A percentile compares a stretch with the other conserved stretches of the same genome.
Evolutionary conservation across 257 asterid species (phyloP).

Genomic region (Solanum ahanhuiri): DNA sequence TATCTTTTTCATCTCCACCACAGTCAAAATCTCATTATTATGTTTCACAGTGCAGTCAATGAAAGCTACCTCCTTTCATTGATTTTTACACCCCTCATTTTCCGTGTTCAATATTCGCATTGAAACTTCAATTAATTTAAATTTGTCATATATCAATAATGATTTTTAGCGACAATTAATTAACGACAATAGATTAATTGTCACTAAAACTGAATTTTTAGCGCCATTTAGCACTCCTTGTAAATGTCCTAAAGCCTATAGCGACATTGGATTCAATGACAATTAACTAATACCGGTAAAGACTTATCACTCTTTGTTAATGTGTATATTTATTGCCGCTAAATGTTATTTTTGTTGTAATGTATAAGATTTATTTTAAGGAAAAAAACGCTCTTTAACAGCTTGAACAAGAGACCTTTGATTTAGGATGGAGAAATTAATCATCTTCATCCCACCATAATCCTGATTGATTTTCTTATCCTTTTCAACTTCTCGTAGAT

Average conservation of each 20-base stretch:
- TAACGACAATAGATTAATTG: too few species aligned
- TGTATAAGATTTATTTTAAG: neutral
- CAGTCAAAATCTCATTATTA: constrained; percentile 18
- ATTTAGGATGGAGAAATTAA: neutral
- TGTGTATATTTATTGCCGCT: too few species aligned
- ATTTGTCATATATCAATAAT: too few species aligned
- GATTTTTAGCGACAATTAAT: too few species aligned
- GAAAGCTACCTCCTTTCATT: constrained; percentile 24
- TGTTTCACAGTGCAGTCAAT: constrained; percentile 34
- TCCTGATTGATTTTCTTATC: neutral
- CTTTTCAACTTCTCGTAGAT: neutral
- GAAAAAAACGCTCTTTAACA: fast-evolving
- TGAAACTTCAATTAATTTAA: too few species aligned
- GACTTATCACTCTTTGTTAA: too few species aligned
- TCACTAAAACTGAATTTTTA: too few species aligned
- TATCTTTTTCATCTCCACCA: neutral
- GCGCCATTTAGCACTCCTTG: too few species aligned
- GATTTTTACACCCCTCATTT: constrained; percentile 4
- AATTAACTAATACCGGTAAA: too few species aligned
- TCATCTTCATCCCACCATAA: neutral
- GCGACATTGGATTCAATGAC: too few species aligned
- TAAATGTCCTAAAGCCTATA: too few species aligned
- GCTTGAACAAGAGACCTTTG: neutral
- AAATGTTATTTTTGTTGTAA: too few species aligned
- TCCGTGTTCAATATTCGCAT: neutral